Percentiles rank a stretch among this genome's conserved stretches.
Conservation (phyloP, 2,329 filamentous ascomycete species). For the Saccharata proteae region DNA sequence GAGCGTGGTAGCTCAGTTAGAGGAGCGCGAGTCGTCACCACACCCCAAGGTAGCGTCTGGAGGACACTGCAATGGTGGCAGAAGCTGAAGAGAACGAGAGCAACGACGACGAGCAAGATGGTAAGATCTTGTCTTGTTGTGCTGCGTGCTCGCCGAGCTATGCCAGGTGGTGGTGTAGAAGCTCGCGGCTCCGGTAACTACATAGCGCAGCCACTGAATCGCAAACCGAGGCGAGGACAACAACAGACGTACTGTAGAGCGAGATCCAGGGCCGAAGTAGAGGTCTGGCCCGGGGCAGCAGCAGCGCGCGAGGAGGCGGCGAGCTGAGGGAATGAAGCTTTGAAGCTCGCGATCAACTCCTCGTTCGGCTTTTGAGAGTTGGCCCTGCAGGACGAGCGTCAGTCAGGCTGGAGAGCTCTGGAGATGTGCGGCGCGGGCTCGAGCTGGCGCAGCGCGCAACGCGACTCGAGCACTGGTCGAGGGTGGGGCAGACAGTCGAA, state of each 20-base stretch:
- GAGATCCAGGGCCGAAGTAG: slow-evolving; percentile 28
- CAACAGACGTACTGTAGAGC: slow-evolving; percentile 34
- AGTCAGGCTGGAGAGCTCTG: slow-evolving; percentile 16
- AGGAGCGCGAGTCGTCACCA: too few species aligned
- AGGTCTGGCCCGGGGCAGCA: slow-evolving; percentile 28
- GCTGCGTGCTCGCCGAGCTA: too few species aligned
- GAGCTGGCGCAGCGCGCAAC: slow-evolving; percentile 12
- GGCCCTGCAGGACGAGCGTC: slow-evolving; percentile 37
- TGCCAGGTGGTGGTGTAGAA: slow-evolving; percentile 1
- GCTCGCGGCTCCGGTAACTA: slow-evolving; percentile 2
- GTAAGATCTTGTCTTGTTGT: too few species aligned
- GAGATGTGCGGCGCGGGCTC: slow-evolving; percentile 11
- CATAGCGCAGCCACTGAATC: slow-evolving; percentile 10
- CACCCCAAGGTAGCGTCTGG: neutral
- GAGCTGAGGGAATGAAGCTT: slow-evolving; percentile 69
- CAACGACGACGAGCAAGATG: too few species aligned
- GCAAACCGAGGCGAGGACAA: slow-evolving; percentile 9
- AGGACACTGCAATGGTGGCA: neutral
- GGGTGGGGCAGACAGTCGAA: slow-evolving; percentile 1
- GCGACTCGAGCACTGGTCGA: slow-evolving; percentile 6
- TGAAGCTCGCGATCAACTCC: slow-evolving; percentile 74
- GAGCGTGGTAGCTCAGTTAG: too few species aligned
- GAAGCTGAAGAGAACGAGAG: neutral
- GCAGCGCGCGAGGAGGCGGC: slow-evolving; percentile 27
- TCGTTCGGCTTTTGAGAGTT: slow-evolving; percentile 77